phyloP scores from a whole-genome alignment of 2,329 filamentous ascomycete species.

The Ophiostoma sp. region DNA sequence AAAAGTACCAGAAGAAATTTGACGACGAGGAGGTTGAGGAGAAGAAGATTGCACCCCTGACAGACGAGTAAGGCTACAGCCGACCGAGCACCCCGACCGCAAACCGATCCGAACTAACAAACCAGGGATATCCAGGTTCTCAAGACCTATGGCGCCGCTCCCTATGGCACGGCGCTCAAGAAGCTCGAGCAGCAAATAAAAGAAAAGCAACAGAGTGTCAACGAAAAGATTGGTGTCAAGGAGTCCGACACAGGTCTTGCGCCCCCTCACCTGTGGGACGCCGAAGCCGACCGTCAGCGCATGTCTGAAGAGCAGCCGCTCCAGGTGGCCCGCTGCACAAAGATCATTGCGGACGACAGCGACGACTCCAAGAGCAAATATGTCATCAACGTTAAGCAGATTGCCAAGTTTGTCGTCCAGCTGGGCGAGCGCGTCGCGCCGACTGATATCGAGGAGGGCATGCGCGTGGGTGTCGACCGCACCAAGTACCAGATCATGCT shows the following conservation, averaged over 20 bases:
- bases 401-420: conserved; percentile 98
- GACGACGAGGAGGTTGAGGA: conserved; percentile 95
- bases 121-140: conserved; percentile 95
- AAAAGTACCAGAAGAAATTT: conserved; percentile 97
- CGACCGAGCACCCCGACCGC: not conserved
- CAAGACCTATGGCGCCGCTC: conserved; percentile 96
- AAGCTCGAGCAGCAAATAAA: conserved; percentile 99
- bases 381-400: conserved; percentile 99
- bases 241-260: conserved; percentile 98
- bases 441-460: conserved; percentile 98
- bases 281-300: conserved; percentile 93
- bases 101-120: conserved; percentile 1
- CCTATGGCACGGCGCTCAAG: conserved; percentile 89
- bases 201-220: conserved; percentile 95
- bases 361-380: conserved; percentile 99
- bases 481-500: conserved; percentile 99
- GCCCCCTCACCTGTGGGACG: conserved; percentile 97
- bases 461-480: conserved; percentile 95
- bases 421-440: conserved; percentile 94
- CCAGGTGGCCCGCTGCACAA: conserved; percentile 95
- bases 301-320: conserved; percentile 98
- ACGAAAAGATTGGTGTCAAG: conserved; percentile 95
- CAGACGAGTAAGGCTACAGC: conserved; percentile 68
- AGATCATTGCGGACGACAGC: conserved; percentile 97
- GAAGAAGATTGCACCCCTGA: conserved; percentile 98